Evolutionary conservation across 2,329 filamentous ascomycete species (phyloP), one percentile per base, ranked within the genome.

Genomic region (Bipolaris sorokiniana): DNA sequence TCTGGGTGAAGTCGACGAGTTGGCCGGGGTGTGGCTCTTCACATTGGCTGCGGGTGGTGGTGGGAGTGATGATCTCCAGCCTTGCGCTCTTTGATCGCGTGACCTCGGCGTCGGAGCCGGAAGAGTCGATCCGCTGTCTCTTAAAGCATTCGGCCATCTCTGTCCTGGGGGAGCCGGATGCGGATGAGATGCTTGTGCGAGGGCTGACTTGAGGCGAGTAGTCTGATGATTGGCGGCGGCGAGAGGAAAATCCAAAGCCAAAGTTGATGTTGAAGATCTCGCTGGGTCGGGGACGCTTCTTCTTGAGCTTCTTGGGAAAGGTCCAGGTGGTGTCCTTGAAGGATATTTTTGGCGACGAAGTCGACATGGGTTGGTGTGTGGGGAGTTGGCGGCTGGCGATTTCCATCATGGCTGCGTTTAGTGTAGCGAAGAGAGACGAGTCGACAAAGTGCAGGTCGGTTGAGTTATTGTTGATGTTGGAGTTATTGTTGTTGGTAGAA

Each of bases 221-320:
- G n/a, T 59, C 59, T 23, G 46, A 57, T 13, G 45, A 45, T 18
- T 26, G 53, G 7, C 59, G 44, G 7, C 56, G 44, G 15, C 50
- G 45, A 11, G 59, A 59, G 1, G 53, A 48, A 7, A 42, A 48
- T 9, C 37, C 41, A 28, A 64, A 64, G 48, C 54, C 58, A 38
- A 64, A 64, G 45, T 54, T 51, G 34, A 48, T 51, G 46, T 62
- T 60, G 56, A 64, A 64, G 37, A 64, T 42, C 10, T 56, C 52
- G 42, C 56, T 48, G 41, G 58, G 58, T 0, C 50, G 38, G 36
- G 49, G 41, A 4, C 51, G 50, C 34, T 48, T 58, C 45, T 56
- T 58, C 44, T 42, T 53, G 54, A 54, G 37, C 41, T 48, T 54
- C 41, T 48, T 54, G 18, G 34, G 49, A n/a, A 57, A 57, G 3